phyloP scores from a whole-genome alignment of 257 asterid genomes.

The Sherardia arvensis region DNA sequence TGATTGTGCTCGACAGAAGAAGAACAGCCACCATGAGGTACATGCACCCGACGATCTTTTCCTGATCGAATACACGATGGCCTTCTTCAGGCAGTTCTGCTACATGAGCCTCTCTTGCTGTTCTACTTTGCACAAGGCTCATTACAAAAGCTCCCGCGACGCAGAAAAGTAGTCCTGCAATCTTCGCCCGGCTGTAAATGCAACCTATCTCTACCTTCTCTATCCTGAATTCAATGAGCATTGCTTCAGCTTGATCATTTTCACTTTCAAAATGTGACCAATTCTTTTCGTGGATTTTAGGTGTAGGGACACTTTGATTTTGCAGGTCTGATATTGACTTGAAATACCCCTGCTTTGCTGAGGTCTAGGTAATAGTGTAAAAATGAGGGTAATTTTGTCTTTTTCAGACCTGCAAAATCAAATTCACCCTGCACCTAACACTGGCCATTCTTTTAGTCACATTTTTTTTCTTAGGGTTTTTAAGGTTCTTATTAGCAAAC shows the following conservation, averaged over 20 bases:
- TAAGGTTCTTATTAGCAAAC: no score
- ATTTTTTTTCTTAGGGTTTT: no score
- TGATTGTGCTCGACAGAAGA: conserved; percentile 55
- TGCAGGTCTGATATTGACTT: no score
- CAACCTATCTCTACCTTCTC: conserved; percentile 65
- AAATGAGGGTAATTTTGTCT: no score
- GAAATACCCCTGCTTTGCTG: no score
- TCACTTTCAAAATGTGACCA: background rate
- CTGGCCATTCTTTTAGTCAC: no score
- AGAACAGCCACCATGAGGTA: conserved; percentile 70
- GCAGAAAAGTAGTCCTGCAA: conserved; percentile 67
- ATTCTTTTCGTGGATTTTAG: no score
- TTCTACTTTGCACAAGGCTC: conserved; percentile 63
- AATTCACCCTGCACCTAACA: no score
- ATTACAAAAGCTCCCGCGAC: conserved; percentile 64
- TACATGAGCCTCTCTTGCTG: conserved; percentile 11
- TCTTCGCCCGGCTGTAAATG: conserved; percentile 65
- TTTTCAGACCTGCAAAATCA: no score
- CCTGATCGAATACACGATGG: conserved; percentile 17
- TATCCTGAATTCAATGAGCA: conserved; percentile 30
- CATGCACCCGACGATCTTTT: conserved; percentile 46
- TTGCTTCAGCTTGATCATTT: background rate
- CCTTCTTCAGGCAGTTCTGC: conserved; percentile 16
- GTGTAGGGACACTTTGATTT: no score
- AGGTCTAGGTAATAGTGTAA: no score